Evolutionary conservation across 2,329 filamentous ascomycete species (phyloP), one percentile per base, ranked within the genome.

Genomic region (Diplodia seriata): DNA sequence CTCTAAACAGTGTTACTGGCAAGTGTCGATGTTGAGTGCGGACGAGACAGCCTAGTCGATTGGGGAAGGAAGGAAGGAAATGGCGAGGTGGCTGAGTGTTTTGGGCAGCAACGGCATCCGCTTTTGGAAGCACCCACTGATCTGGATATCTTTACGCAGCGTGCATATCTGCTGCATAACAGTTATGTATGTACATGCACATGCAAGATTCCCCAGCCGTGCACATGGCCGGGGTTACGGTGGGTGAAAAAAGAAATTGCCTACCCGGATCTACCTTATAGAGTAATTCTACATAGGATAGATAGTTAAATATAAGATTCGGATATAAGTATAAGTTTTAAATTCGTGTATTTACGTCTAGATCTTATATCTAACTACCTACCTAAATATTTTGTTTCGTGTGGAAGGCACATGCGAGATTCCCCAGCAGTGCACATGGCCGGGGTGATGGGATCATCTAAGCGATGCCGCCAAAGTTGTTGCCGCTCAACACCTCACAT

Each of bases 131-230:
- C 18, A n/a, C 53, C 53, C 26, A 20, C 15, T 11, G 26, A 12
- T 15, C 50, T 3, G 50, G 50, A 18, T 29, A 29, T 26, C 15
- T 29, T 2, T 29, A 31, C 50, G 31, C 23, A 18, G 23, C 23
- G 23, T 31, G 50, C 29, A 55, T 31, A 36, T 31, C 53, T 36
- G 26, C 53, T 55, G 31, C 53, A 55, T 31, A 55, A 36, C 31
- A 55, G 15, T 55, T 55, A 33, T 55, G 53, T 33, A 33, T 33
- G 31, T 33, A 33, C 36, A 55, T 31, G 50, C 43, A 47, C 4
- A 47, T 47, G 43, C 43, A n/a, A 43, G 40, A 43, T 43, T 43
- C 40, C 40, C 40, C 40, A 43, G 18, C 40, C 40, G 49, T 51
- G 49, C 23, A 26, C 49, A 26, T 51, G 31, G 5, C 31, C 5